These are phyloP conservation scores for Cryptococcus sp. DNA, from an alignment of 1,284 basidiomycete genomes.

Conservation along the genomic window DNA sequence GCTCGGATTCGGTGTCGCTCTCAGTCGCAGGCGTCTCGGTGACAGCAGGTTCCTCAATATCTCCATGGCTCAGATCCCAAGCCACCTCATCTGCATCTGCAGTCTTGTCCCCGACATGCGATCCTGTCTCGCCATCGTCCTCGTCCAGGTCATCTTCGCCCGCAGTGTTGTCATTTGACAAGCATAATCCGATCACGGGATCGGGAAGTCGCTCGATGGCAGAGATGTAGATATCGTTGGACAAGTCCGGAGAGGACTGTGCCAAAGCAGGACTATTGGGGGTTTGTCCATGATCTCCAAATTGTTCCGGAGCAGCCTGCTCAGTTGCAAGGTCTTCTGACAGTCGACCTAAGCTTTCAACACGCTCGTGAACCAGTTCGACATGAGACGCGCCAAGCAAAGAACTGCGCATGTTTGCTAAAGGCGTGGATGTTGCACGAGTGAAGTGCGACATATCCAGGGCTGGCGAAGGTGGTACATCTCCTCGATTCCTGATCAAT, in stretches of 20 bases:
- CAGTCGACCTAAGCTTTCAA: neutral
- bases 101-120: slow-evolving; percentile 14
- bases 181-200: too few species aligned
- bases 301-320: neutral
- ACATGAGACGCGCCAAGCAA: neutral
- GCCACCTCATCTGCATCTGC: slow-evolving; percentile 17
- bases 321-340: too few species aligned
- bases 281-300: neutral
- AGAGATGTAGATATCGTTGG: neutral
- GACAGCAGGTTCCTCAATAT: too few species aligned
- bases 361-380: neutral
- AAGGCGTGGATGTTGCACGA: slow-evolving; percentile 3
- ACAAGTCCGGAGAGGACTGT: too few species aligned
- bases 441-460: neutral
- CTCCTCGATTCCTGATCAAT: slow-evolving; percentile 12
- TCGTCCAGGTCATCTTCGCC: neutral
- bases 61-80: slow-evolving; percentile 19
- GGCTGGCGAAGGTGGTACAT: slow-evolving; percentile 6
- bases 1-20: too few species aligned
- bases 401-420: neutral
- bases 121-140: neutral
- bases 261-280: too few species aligned
- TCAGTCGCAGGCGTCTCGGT: too few species aligned
- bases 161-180: too few species aligned
- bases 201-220: neutral